A percentile compares a stretch with the other conserved stretches of the same genome.
phyloP scores from a whole-genome alignment of 1,139 yeast species.

The Magnusiomyces starmeri region DNA sequence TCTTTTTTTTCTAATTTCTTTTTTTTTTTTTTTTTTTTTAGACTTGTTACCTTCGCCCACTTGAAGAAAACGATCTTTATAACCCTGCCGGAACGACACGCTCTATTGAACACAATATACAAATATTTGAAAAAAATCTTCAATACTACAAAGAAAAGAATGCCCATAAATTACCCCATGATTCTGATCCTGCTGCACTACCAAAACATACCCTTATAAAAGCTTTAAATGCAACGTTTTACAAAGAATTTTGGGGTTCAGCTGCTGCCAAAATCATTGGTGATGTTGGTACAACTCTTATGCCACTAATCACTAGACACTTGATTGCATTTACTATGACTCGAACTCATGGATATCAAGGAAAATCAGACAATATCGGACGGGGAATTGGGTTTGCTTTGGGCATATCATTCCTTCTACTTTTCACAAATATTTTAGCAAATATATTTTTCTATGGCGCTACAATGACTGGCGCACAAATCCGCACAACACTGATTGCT shows the following conservation, averaged over 20 bases:
- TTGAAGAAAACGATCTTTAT: conserved; percentile 57
- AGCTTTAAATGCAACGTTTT: conserved; percentile 53
- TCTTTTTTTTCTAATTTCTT: not conserved
- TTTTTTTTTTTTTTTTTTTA: conserved; percentile 10
- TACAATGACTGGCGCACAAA: conserved; percentile 60
- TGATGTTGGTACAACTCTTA: conserved; percentile 47
- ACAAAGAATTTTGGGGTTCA: conserved; percentile 42
- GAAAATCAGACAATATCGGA: conserved; percentile 32
- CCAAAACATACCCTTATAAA: conserved; percentile 39
- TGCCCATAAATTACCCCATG: conserved; percentile 7
- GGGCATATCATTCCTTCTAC: conserved; percentile 44
- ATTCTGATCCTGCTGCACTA: conserved; percentile 25
- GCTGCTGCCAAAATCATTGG: conserved; percentile 40
- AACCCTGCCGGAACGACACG: conserved; percentile 45
- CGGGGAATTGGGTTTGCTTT: conserved; percentile 56
- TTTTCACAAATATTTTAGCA: conserved; percentile 44
- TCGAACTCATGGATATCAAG: conserved; percentile 20
- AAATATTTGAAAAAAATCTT: conserved; percentile 37
- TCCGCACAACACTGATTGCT: conserved; percentile 57
- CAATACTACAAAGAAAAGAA: conserved; percentile 26
- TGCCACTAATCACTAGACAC: conserved; percentile 45
- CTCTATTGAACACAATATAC: conserved; percentile 41
- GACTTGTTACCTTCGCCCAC: conserved; percentile 59
- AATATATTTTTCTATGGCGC: conserved; percentile 60
- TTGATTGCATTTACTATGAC: conserved; percentile 42